Base-by-base conservation (phyloP, 1,284 basidiomycete genomes). In the Pisolithus thermaeus region DNA sequence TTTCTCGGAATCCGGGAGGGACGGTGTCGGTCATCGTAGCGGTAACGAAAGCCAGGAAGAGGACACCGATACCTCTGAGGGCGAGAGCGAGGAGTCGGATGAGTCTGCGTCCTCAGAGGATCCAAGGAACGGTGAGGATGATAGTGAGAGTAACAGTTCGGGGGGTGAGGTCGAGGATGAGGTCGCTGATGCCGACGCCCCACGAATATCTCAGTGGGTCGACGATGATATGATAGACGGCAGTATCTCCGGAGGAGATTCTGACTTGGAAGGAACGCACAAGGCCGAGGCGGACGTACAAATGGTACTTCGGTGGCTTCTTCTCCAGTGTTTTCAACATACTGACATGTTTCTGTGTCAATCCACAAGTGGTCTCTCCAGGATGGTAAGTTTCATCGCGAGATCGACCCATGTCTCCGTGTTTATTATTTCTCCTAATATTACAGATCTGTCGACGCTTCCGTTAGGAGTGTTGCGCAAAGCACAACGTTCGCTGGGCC, bases 391-490 rank as follows among this genome's bases (percentile, higher is more conserved):
- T 3, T 38, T 39, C 11, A 36, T 41, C 42, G 55, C 35, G 47
- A 52, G 11, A 47, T 4, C 7, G 28, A 49, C 46, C 46, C 61
- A 35, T 49, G 49, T 41, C 49, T 54, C 51, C 30, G 52, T 55
- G 25, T 38, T 30, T 41, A 44, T 28, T 30, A 38, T 11, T 25
- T 25, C 43, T 16, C 3, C 14, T n/a, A n/a, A 27, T 43, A 16
- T n/a, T 42, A 14, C 18, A 82, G 83, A 79, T 60, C 66, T 87
- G 40, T 78, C 79, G 16, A 72, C 73, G 20, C 54, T 88, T 30
- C 78, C 85, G 0, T 75, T 87, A 16, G 86, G 85, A 18, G 74
- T 83, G 9, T 72, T 91, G 27, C 75, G 84, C 11, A 81, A 78
- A 57, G 87, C 87, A 3, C 82, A 84, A 53, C 71, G 70, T 41